Base-by-base conservation (phyloP, 108 stramenopile species). In the Bacterosira constricta region DNA sequence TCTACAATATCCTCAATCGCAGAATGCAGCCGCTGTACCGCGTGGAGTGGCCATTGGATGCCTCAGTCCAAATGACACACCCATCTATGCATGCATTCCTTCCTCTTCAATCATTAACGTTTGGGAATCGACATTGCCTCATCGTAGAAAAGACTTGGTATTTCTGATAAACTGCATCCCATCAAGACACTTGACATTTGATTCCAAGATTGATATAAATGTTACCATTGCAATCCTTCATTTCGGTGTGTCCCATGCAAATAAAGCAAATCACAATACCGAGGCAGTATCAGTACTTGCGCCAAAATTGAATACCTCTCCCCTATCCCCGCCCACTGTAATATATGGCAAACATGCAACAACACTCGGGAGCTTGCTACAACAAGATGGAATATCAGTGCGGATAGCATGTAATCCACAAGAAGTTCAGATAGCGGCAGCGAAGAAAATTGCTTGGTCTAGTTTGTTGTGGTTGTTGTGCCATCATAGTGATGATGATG, bases 381-480 rank as follows among this genome's bases (percentile, higher is more conserved):
- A 67, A 37, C 39, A 39, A 21, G 63, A 82, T 61, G 84, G 84
- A 18, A 67, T 90, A 17, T 44, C 38, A 0, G 77, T 83, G 11
- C 34, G 67, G 30, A 47, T 71, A 12, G 77, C 83, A 18, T 12
- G 47, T 17, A 64, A 51, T 55, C 46, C 65, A 49, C 31, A 47
- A 29, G 57, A 69, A 15, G 29, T 86, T 0, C 62, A 75, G 46
- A 35, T 38, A 12, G 46, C 54, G 0, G 86, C 88, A 10, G 80
- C 68, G 36, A 69, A 56, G 21, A 90, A 90, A 45, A 34, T 90
- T 12, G 45, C 82, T 8, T 90, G 89, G 89, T 85, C 86, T 20
- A 80, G 85, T 31, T 63, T 78, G 30, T 63, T 89, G 69, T 89
- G 88, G 88, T 58, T 89, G 25, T 30, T 89, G 2, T 89, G 88